A percentile compares a stretch with the other conserved stretches of the same genome.
These are phyloP conservation scores for Taiozyma sp. DNA, from an alignment of 1,139 yeast species.

Conservation along the genomic window DNA sequence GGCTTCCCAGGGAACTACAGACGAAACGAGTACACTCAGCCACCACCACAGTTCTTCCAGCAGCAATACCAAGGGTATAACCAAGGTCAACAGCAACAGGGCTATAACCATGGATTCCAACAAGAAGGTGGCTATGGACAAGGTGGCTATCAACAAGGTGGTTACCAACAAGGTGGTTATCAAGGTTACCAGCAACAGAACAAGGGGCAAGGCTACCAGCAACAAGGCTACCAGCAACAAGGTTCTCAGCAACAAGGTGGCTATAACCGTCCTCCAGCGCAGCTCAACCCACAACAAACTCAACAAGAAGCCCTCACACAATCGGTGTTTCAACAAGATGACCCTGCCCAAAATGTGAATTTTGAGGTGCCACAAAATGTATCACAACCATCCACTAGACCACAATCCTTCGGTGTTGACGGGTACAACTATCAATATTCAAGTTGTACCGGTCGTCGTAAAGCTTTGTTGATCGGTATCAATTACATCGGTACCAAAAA, in stretches of 20 bases:
- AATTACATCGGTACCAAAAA: slow-evolving; percentile 77
- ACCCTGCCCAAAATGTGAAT: slow-evolving; percentile 10
- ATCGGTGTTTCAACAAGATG: slow-evolving; percentile 16
- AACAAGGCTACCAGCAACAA: slow-evolving; percentile 29
- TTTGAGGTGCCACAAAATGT: slow-evolving; percentile 11
- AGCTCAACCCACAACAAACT: slow-evolving; percentile 7
- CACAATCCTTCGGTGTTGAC: slow-evolving; percentile 32
- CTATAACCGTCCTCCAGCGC: slow-evolving; percentile 12
- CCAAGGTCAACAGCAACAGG: slow-evolving; percentile 12
- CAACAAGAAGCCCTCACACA: slow-evolving; percentile 12
- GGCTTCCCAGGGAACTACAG: not conserved
- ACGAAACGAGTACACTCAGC: not conserved
- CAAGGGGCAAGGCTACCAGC: slow-evolving; percentile 24
- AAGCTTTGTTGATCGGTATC: slow-evolving; percentile 83
- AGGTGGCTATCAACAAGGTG: no score
- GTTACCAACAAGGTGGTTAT: not conserved
- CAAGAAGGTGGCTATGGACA: slow-evolving; percentile 14
- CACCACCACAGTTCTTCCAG: slow-evolving; percentile 3
- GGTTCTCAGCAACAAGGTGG: slow-evolving; percentile 1
- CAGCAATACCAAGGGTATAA: slow-evolving; percentile 2
- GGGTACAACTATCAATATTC: slow-evolving; percentile 55
- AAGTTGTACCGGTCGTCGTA: slow-evolving; percentile 68
- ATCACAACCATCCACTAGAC: slow-evolving; percentile 29
- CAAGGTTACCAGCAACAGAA: slow-evolving; percentile 5
- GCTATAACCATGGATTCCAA: slow-evolving; percentile 23